phyloP scores from a whole-genome alignment of 2,329 filamentous ascomycete species.

The Nemania serpens region DNA sequence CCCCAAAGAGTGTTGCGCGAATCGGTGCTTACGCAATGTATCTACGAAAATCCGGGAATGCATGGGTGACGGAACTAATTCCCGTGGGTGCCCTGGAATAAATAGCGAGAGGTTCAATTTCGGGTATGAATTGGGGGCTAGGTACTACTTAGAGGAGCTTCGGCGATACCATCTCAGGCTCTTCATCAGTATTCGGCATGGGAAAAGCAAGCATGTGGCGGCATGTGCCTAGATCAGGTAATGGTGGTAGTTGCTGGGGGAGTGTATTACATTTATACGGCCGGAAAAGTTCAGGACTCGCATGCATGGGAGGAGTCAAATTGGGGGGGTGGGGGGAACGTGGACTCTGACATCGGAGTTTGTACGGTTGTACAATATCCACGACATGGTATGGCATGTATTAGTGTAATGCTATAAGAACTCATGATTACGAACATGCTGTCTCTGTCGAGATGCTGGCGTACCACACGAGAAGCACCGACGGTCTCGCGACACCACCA shows the following conservation, averaged over 20 bases:
- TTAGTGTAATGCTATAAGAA: slow-evolving; percentile 40
- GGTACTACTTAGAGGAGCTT: slow-evolving; percentile 28
- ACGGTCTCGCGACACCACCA: no score
- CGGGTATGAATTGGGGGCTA: slow-evolving; percentile 28
- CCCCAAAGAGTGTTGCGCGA: background rate
- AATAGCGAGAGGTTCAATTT: slow-evolving; percentile 30
- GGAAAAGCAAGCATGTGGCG: slow-evolving; percentile 36
- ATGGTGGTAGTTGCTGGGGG: slow-evolving; percentile 28
- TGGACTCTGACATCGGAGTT: slow-evolving; percentile 33
- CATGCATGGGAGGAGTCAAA: slow-evolving; percentile 43
- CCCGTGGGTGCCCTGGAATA: slow-evolving; percentile 20
- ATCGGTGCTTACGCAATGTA: slow-evolving; percentile 6
- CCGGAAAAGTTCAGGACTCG: slow-evolving; percentile 38
- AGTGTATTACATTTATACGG: slow-evolving; percentile 42
- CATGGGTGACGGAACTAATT: slow-evolving; percentile 10
- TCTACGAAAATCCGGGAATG: background rate
- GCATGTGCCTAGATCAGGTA: slow-evolving; percentile 30
- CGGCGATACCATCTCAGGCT: slow-evolving; percentile 17
- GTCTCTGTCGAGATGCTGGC: background rate
- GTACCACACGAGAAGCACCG: background rate
- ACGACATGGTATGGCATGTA: slow-evolving; percentile 36
- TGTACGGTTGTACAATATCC: slow-evolving; percentile 42
- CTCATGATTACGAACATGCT: slow-evolving; percentile 24
- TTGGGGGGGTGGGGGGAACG: slow-evolving; percentile 30
- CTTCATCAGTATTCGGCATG: slow-evolving; percentile 31